phyloP scores from a whole-genome alignment of 192 early-diverging fungal genomes.

The Podila verticillata region DNA sequence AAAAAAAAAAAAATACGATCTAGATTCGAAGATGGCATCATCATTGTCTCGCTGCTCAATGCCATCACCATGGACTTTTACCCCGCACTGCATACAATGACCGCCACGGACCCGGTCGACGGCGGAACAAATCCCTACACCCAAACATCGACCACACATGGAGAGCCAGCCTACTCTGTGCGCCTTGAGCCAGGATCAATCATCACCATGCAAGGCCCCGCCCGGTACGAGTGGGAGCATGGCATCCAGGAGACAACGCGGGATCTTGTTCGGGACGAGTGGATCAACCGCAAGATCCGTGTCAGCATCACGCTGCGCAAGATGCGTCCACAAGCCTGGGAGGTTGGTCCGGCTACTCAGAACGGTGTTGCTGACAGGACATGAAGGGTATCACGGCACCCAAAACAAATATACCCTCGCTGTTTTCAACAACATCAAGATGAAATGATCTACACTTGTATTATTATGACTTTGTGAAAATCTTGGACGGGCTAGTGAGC shows the following conservation, averaged over 20 bases:
- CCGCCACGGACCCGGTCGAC: conserved; percentile 20
- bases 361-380: conserved; percentile 29
- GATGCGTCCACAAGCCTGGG: conserved; percentile 34
- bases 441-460: too few relatives aligned
- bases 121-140: neutral
- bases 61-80: conserved; percentile 62
- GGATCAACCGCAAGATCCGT: conserved; percentile 48
- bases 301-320: conserved; percentile 60
- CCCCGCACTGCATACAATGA: conserved; percentile 36
- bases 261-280: conserved; percentile 38
- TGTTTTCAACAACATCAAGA: too few relatives aligned
- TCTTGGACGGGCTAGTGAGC: too few relatives aligned
- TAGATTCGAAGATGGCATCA: conserved; percentile 63
- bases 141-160: neutral
- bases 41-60: conserved; percentile 57
- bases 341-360: conserved; percentile 7
- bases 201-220: conserved; percentile 47
- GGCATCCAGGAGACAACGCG: conserved; percentile 50
- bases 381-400: too few relatives aligned
- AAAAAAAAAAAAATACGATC: neutral
- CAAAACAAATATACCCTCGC: neutral
- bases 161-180: conserved; percentile 30
- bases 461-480: too few relatives aligned
- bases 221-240: conserved; percentile 61
- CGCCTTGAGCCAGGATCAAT: conserved; percentile 56